Evolutionary conservation across 306 rosid genomes (phyloP).

Genomic region (Cucurbita pepo): DNA sequence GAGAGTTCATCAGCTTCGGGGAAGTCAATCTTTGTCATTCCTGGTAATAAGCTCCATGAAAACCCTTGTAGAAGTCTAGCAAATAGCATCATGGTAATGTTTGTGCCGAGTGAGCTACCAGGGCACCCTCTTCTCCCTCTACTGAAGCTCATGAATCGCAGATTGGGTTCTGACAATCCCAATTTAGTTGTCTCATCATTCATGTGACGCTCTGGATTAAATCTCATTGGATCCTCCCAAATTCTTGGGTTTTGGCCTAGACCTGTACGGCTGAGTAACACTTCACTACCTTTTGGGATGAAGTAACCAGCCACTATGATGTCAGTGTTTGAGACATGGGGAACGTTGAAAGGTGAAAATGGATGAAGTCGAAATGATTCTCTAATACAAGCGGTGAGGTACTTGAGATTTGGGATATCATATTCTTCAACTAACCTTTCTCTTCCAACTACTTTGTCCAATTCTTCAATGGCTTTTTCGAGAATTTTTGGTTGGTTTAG

Average conservation of each 20-base stretch:
- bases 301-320: conserved; percentile 10
- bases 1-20: no score
- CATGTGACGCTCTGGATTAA: conserved; percentile 23
- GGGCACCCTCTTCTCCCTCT: conserved; percentile 33
- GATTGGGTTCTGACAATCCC: conserved; percentile 6
- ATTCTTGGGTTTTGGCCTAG: not conserved
- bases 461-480: no score
- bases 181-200: not conserved
- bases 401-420: conserved; percentile 26
- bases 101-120: conserved; percentile 19
- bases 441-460: not conserved
- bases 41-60: no score
- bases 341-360: conserved; percentile 13
- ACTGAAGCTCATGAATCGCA: conserved; percentile 17
- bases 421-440: conserved; percentile 21
- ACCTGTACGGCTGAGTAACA: conserved; percentile 19
- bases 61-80: no score
- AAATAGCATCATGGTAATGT: conserved; percentile 1
- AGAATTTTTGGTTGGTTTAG: not conserved
- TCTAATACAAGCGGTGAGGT: not conserved
- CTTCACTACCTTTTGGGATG: conserved; percentile 33
- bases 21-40: not conserved
- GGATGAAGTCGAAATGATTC: conserved; percentile 34
- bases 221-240: conserved; percentile 8
- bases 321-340: conserved; percentile 22